A percentile compares a stretch with the other conserved stretches of the same genome.
Conservation (phyloP, 2,329 filamentous ascomycete genomes). For the Acrocalymma vagum region DNA sequence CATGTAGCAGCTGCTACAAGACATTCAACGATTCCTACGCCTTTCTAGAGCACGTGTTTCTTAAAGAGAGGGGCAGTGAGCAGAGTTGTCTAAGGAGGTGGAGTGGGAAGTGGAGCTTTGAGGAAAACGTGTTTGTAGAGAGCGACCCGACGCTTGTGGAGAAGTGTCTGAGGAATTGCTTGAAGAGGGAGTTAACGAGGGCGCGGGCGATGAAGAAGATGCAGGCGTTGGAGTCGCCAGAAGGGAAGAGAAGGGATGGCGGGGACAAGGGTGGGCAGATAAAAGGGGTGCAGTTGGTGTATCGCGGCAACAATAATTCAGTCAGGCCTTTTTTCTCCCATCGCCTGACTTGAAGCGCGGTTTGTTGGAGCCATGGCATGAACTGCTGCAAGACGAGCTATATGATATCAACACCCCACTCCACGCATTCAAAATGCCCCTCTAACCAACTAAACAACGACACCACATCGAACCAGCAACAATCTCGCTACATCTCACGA, state of each 20-base stretch:
- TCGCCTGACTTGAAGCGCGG: too few species aligned
- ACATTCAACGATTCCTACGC: slow-evolving; percentile 44
- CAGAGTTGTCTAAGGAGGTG: slow-evolving; percentile 35
- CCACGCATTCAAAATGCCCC: too few species aligned
- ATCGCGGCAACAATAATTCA: too few species aligned
- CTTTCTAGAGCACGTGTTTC: slow-evolving; percentile 45
- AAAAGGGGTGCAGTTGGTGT: too few species aligned
- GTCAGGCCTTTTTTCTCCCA: too few species aligned
- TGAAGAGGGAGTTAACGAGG: slow-evolving; percentile 38
- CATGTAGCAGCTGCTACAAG: slow-evolving; percentile 46
- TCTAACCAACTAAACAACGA: too few species aligned
- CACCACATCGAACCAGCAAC: too few species aligned
- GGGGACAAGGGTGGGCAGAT: neutral
- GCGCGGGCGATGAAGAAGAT: slow-evolving; percentile 23
- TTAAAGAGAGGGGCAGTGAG: slow-evolving; percentile 43
- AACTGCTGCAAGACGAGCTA: too few species aligned
- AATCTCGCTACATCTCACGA: too few species aligned
- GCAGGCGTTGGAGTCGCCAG: slow-evolving; percentile 9
- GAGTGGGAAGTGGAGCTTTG: slow-evolving; percentile 23
- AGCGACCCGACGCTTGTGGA: slow-evolving; percentile 36
- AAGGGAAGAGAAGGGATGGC: neutral
- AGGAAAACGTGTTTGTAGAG: slow-evolving; percentile 25
- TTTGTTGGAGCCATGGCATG: too few species aligned
- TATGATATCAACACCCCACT: too few species aligned
- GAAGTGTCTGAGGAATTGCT: slow-evolving; percentile 41